Conservation (phyloP, 148 eudicot species). For the Camellia sinensis region DNA sequence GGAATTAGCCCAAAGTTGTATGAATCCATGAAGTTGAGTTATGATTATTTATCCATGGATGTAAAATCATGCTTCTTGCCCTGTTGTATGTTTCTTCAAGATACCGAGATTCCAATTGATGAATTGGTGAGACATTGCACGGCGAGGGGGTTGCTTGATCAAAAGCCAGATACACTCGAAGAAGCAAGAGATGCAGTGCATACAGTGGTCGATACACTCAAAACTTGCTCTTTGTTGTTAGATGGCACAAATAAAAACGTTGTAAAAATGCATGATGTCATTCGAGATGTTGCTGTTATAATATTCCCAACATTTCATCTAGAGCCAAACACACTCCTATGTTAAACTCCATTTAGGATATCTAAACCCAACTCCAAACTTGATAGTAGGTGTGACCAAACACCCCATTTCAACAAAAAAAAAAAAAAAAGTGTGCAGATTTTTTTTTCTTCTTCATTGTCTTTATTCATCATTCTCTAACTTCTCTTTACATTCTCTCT, state of each 20-base stretch:
- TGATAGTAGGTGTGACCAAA: too few species aligned
- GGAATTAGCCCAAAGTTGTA: conserved; percentile 7
- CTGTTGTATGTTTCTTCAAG: conserved; percentile 15
- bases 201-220: conserved; percentile 1
- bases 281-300: too few species aligned
- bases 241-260: not conserved
- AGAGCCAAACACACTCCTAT: too few species aligned
- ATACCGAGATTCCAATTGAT: not conserved
- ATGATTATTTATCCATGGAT: not conserved
- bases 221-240: conserved; percentile 6
- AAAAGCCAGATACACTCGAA: not conserved
- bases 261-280: conserved; percentile 18
- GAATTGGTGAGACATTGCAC: not conserved
- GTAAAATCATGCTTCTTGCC: conserved; percentile 8
- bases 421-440: too few species aligned
- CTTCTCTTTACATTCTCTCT: too few species aligned
- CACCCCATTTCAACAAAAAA: too few species aligned
- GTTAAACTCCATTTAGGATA: too few species aligned
- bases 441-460: too few species aligned
- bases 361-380: too few species aligned
- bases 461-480: too few species aligned
- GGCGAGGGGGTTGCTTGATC: conserved; percentile 7
- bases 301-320: too few species aligned
- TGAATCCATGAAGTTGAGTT: not conserved
- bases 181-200: not conserved